Evolutionary conservation across 2,329 filamentous ascomycete species (phyloP).

Genomic region (Trichothecium sympodiale): DNA sequence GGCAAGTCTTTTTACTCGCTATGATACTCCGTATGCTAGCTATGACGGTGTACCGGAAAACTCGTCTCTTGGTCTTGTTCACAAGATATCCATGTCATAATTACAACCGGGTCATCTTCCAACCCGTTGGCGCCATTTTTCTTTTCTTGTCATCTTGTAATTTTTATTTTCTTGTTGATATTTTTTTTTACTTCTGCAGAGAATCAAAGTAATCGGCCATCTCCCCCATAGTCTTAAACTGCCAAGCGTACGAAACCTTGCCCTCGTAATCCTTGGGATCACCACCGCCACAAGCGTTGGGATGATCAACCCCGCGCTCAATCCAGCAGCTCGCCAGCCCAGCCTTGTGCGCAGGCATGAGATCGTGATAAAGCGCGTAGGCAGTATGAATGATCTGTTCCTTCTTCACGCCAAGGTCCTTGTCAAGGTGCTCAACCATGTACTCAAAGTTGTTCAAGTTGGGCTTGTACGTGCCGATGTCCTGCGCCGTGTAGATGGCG

Average conservation of each 20-base stretch:
- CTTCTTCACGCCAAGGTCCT: slow-evolving; percentile 38
- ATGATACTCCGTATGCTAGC: no score
- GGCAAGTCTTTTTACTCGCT: no score
- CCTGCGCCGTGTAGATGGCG: slow-evolving; percentile 56
- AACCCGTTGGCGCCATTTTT: no score
- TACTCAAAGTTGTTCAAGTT: slow-evolving; percentile 53
- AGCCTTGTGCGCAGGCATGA: slow-evolving; percentile 49
- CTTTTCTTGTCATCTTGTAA: background rate
- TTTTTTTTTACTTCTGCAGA: background rate
- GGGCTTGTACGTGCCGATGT: slow-evolving; percentile 65
- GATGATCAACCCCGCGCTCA: slow-evolving; percentile 33
- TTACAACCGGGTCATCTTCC: no score
- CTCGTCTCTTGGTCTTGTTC: no score
- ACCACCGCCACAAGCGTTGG: slow-evolving; percentile 11
- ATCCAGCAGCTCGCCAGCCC: slow-evolving; percentile 58
- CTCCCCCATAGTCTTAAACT: slow-evolving; percentile 44
- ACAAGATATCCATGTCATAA: no score
- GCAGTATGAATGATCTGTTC: slow-evolving; percentile 56
- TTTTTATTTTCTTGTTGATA: background rate
- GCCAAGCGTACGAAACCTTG: slow-evolving; percentile 28
- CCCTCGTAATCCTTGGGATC: slow-evolving; percentile 23
- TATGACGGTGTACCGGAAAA: no score
- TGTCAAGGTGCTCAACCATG: slow-evolving; percentile 41
- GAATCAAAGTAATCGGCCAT: slow-evolving; percentile 47
- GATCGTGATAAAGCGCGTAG: slow-evolving; percentile 56